phyloP scores from a whole-genome alignment of 768 basidiomycete species.

The Solioccasus polychromus region DNA sequence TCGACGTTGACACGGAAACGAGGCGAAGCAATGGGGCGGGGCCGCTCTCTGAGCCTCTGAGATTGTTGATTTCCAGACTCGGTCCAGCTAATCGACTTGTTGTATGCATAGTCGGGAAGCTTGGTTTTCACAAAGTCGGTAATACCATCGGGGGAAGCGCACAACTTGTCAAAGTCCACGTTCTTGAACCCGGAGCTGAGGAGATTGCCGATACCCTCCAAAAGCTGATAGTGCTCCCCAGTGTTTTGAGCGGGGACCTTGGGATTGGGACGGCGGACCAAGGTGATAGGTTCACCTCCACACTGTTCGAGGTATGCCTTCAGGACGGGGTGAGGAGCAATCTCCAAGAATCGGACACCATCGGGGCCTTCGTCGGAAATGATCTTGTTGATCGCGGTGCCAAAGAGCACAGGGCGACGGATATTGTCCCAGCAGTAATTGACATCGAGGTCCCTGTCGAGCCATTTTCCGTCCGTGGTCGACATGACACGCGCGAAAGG shows the following conservation, averaged over 20 bases:
- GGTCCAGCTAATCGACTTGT: slow-evolving; percentile 24
- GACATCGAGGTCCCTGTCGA: slow-evolving; percentile 26
- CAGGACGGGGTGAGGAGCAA: slow-evolving; percentile 35
- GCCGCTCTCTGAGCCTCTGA: slow-evolving; percentile 23
- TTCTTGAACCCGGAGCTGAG: slow-evolving; percentile 29
- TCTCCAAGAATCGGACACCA: slow-evolving; percentile 29
- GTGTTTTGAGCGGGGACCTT: slow-evolving; percentile 31
- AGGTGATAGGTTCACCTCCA: slow-evolving; percentile 28
- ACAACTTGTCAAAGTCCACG: slow-evolving; percentile 29
- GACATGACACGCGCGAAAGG: slow-evolving; percentile 32
- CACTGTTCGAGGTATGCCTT: slow-evolving; percentile 34
- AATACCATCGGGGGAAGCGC: slow-evolving; percentile 18
- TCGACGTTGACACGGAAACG: slow-evolving; percentile 35
- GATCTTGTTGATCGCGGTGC: slow-evolving; percentile 31
- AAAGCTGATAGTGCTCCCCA: slow-evolving; percentile 31
- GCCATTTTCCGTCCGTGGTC: slow-evolving; percentile 33
- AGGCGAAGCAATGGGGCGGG: slow-evolving; percentile 36
- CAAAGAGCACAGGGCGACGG: slow-evolving; percentile 34
- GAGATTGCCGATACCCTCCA: slow-evolving; percentile 33
- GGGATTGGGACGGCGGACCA: slow-evolving; percentile 32
- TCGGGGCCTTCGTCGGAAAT: slow-evolving; percentile 28
- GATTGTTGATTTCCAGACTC: slow-evolving; percentile 26
- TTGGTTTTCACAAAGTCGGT: slow-evolving; percentile 22
- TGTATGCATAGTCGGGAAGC: slow-evolving; percentile 32
- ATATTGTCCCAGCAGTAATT: slow-evolving; percentile 38